Base-by-base conservation (phyloP, 2,329 filamentous ascomycete species). In the Exophiala sp. region DNA sequence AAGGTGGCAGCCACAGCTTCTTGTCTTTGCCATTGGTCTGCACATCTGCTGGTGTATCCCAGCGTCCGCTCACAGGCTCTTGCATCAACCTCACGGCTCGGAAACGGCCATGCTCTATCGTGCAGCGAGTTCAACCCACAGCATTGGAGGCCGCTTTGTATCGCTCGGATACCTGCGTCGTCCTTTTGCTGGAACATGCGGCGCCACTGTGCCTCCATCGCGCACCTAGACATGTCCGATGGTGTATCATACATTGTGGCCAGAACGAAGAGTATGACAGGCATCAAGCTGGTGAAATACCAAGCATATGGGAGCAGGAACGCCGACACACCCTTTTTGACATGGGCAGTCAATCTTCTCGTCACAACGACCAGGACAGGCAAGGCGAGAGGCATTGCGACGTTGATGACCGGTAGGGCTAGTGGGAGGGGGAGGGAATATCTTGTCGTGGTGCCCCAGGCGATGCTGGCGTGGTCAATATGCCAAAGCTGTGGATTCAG, bases 21-120 rank as follows among this genome's bases (percentile, higher is more conserved):
- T 35, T 66, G 54, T 42, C 53, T 60, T 14, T 50, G 62, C 70
- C 68, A 71, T 11, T 62, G 63, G 11, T 38, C 61, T 3, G 66
- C 39, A 53, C 69, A 72, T 29, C 66, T 65, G 20, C 56, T 58
- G 10, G 36, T 47, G 56, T 71, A 72, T 10, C 67, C 67, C 1
- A 67, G 48, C 43, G 66, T 66, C 16, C 52, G 14, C 35, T 69
- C 66, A 55, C 70, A 72, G 0, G 68, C 65, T 41, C 64, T 52
- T 20, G 67, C 68, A 2, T 61, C 64, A 20, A 70, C 61, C 6
- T 48, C 52, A 0, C 48, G 52, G 32, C 68, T 65, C 40, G 70
- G 71, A 54, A 72, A 72, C 1, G 69, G 69, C 69, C 69, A 72
- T 2, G 69, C 68, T 12, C 68, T 60, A 47, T 72, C 69, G 51